Percentiles rank a stretch among this genome's conserved stretches.
These are phyloP conservation scores for Kluyveromyces aestuarii DNA, from an alignment of 805 yeast species.

Conservation along the genomic window DNA sequence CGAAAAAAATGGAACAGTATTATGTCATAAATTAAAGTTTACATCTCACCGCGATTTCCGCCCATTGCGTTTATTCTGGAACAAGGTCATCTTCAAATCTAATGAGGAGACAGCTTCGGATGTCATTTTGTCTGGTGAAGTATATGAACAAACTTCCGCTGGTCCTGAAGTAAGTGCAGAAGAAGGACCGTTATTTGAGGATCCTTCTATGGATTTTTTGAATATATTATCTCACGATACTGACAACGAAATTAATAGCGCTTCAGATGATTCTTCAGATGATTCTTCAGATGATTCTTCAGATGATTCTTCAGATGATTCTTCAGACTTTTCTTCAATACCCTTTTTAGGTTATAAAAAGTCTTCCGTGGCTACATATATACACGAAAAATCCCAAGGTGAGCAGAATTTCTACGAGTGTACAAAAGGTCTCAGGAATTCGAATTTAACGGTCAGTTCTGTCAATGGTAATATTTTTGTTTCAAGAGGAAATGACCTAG, in stretches of 20 bases:
- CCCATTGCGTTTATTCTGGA: background rate
- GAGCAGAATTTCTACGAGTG: conserved; percentile 17
- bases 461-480: conserved; percentile 69
- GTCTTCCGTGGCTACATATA: conserved; percentile 5
- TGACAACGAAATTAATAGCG: background rate
- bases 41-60: background rate
- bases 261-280: conserved; percentile 1
- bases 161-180: background rate
- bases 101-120: background rate
- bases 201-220: background rate
- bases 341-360: background rate
- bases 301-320: conserved; percentile 3
- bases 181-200: background rate
- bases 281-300: background rate
- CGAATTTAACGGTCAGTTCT: conserved; percentile 51
- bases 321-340: background rate
- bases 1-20: background rate
- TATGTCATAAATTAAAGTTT: background rate
- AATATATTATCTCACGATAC: background rate
- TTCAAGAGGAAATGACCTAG: conserved; percentile 68
- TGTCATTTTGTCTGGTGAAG: background rate
- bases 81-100: too few species aligned
- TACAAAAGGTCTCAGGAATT: conserved; percentile 40
- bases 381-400: conserved; percentile 4
- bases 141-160: background rate